Evolutionary conservation across 495 filamentous ascomycete genomes (phyloP), one percentile per base, ranked within the genome.

Genomic region (Beverwykella pulmonaria): DNA sequence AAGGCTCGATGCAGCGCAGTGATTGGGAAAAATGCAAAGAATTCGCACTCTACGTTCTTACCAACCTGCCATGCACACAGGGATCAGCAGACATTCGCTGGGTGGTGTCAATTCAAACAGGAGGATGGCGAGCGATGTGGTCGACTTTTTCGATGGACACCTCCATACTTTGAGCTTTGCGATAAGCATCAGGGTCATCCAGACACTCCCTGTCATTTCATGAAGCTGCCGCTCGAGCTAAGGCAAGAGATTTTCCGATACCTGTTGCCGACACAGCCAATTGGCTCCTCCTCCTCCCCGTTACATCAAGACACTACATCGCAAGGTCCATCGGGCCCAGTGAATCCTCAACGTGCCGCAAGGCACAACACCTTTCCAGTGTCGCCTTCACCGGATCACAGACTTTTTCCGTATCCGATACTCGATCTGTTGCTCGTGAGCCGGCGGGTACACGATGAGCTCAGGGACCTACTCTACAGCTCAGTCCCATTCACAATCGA

Each of bases 141-240:
- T 14, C 63, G 68, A 0, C 32, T 71, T n/a, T 71, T 71, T 46
- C 46, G 63, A 49, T 71, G 68, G 68, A 71, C 55, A 10, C 65
- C 56, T 20, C 69, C 69, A 9, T 61, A 68, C 26, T 60, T 68
- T 17, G 34, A 68, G 54, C 57, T 71, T 26, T 71, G 69, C 34
- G 12, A 7, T 10, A 49, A 71, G n/a, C 69, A 71, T 41, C 61
- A 55, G 29, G 52, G 55, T 53, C 68, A 67, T 32, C 68, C 68
- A 22, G 65, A 71, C 32, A 68, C 59, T 0, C 69, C 69, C 1
- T 71, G 69, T 50, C 64, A 65, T 30, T 56, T 71, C 23, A 48
- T 71, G 60, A 65, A 65, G 44, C 56, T 71, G 0, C 69, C 69
- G 9, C 19, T 68, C 1, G 69, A 71, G 50, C 44, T 71, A 12